Conservation (phyloP, 768 basidiomycete species). For the Panus rudis region DNA sequence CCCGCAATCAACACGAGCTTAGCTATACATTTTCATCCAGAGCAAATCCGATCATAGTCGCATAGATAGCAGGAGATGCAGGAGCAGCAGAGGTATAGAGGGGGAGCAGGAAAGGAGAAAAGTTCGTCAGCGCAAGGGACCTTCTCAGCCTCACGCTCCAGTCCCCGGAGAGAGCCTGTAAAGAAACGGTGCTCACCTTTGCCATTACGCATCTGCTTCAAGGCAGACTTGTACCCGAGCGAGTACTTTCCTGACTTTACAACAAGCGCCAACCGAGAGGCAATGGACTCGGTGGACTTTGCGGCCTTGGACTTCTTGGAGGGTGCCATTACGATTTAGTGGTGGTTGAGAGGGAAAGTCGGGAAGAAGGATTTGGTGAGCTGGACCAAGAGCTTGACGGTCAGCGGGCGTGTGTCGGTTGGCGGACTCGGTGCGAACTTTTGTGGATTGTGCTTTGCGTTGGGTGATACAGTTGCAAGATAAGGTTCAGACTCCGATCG, state of each 20-base stretch:
- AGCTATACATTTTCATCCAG: constrained; percentile 42
- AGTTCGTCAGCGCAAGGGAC: constrained; percentile 77
- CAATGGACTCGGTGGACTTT: constrained; percentile 91
- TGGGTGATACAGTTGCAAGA: too few relatives aligned
- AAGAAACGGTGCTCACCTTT: constrained; percentile 68
- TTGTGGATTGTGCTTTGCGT: constrained; percentile 20
- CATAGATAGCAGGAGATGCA: neutral
- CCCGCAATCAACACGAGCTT: constrained; percentile 98
- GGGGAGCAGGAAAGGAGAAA: constrained; percentile 16
- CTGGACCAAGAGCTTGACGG: too few relatives aligned
- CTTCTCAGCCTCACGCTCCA: constrained; percentile 99
- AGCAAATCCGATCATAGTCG: neutral
- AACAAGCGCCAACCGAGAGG: constrained; percentile 87
- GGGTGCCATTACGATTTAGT: constrained; percentile 77
- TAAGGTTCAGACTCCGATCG: constrained; percentile 20
- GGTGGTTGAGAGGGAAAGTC: constrained; percentile 13
- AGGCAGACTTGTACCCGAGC: constrained; percentile 95
- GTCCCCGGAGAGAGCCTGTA: constrained; percentile 62
- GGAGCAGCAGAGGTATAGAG: constrained; percentile 7
- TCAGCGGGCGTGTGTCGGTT: constrained; percentile 9
- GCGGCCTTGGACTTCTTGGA: constrained; percentile 92
- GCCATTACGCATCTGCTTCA: constrained; percentile 97
- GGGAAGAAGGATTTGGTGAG: constrained; percentile 7
- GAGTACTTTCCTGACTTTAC: constrained; percentile 99
- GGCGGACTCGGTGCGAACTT: neutral